These are phyloP conservation scores for Trichophaea hybrida DNA, from an alignment of 2,329 filamentous ascomycete species.

Conservation along the genomic window DNA sequence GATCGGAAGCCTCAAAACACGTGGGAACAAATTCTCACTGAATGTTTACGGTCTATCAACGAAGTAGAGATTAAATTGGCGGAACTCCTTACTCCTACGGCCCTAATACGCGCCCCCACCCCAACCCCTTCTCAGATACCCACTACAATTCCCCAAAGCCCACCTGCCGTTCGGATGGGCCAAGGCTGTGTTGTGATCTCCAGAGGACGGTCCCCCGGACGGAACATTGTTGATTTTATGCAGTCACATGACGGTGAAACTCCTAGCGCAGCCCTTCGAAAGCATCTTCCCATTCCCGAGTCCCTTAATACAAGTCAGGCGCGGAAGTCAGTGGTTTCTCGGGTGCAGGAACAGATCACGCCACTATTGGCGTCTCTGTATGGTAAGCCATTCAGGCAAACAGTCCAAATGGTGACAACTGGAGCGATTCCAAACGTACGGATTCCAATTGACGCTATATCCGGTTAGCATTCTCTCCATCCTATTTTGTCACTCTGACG, in stretches of 20 bases:
- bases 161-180: conserved; percentile 14
- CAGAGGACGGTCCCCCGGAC: not conserved
- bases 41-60: conserved; percentile 21
- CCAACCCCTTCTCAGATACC: not conserved
- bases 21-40: conserved; percentile 24
- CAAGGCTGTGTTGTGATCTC: conserved; percentile 7
- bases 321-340: not conserved
- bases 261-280: conserved; percentile 14
- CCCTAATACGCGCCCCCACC: not conserved
- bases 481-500: not conserved
- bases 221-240: conserved; percentile 13
- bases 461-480: conserved; percentile 4
- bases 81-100: not conserved
- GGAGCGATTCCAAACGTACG: conserved; percentile 24
- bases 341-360: not conserved
- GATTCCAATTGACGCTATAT: conserved; percentile 23
- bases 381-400: conserved; percentile 24
- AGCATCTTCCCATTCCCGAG: conserved; percentile 8
- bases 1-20: conserved; percentile 23
- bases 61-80: conserved; percentile 17
- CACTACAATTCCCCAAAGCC: not conserved
- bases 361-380: conserved; percentile 14
- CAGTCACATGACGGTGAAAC: conserved; percentile 16
- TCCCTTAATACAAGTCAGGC: not conserved
- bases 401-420: conserved; percentile 23